A percentile compares a stretch with the other conserved stretches of the same genome.
Evolutionary conservation across 768 basidiomycete genomes (phyloP).

Genomic region (Suillus clintonianus): DNA sequence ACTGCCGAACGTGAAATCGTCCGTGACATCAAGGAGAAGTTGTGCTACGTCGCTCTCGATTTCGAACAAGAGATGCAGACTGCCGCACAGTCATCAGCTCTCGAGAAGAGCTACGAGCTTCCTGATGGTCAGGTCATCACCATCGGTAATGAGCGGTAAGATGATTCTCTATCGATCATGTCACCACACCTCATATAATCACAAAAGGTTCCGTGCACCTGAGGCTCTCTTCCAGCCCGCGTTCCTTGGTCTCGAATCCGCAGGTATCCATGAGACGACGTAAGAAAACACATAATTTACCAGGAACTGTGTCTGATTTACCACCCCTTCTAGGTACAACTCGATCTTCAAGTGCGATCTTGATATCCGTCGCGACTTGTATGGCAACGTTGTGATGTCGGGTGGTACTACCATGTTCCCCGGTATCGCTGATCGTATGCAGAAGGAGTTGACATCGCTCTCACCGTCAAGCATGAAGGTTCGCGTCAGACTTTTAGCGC

Average conservation of each 20-base stretch:
- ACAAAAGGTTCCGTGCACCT: conserved; percentile 52
- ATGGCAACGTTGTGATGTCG: conserved; percentile 45
- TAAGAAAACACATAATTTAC: conserved; percentile 20
- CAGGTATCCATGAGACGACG: conserved; percentile 80
- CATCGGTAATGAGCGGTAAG: conserved; percentile 65
- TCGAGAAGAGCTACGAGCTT: conserved; percentile 94
- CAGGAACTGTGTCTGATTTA: neutral
- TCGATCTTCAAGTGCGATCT: conserved; percentile 71
- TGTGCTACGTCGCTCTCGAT: conserved; percentile 93
- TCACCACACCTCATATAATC: conserved; percentile 1
- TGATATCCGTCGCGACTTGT: conserved; percentile 48
- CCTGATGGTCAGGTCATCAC: conserved; percentile 94
- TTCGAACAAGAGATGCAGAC: conserved; percentile 93
- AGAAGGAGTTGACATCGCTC: conserved; percentile 86
- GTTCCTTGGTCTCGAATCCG: conserved; percentile 70
- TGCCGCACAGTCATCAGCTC: conserved; percentile 82
- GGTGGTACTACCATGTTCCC: conserved; percentile 97
- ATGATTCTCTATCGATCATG: neutral
- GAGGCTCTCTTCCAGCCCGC: conserved; percentile 62
- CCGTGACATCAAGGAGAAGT: conserved; percentile 92
- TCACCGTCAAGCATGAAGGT: conserved; percentile 86
- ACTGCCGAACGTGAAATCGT: conserved; percentile 94
- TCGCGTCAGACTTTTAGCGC: conserved; percentile 13
- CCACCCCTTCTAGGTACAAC: conserved; percentile 43
- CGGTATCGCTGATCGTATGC: conserved; percentile 94